Conservation (phyloP, 2,329 filamentous ascomycete species). For the Exserohilum rostratum region DNA sequence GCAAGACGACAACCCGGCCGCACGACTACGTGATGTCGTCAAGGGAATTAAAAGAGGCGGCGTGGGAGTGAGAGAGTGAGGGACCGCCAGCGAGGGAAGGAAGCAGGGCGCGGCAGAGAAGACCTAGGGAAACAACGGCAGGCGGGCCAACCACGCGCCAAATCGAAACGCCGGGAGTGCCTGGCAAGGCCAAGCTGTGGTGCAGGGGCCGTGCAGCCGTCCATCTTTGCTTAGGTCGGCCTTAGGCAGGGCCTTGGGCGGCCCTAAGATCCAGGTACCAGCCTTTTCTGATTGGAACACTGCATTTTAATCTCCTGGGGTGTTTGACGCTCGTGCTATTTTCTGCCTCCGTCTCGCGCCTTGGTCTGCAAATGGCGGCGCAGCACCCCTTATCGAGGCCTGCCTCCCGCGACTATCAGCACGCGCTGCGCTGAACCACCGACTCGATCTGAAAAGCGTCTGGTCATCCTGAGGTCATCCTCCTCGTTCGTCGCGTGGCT, state of each 20-base stretch:
- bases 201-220: slow-evolving; percentile 25
- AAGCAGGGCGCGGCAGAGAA: slow-evolving; percentile 11
- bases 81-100: slow-evolving; percentile 11
- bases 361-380: slow-evolving; percentile 17
- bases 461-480: not conserved
- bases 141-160: slow-evolving; percentile 20
- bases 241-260: slow-evolving; percentile 28
- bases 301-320: slow-evolving; percentile 35
- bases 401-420: slow-evolving; percentile 5
- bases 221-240: slow-evolving; percentile 26
- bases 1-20: slow-evolving; percentile 49
- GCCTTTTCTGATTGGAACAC: slow-evolving; percentile 30
- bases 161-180: slow-evolving; percentile 35
- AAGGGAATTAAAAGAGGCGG: slow-evolving; percentile 26
- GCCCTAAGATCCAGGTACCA: slow-evolving; percentile 35
- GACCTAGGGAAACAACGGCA: slow-evolving; percentile 25
- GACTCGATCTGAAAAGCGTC: too few relatives aligned
- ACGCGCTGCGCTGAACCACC: not conserved
- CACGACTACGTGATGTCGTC: slow-evolving; percentile 28
- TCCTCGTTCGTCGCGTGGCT: not conserved
- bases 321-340: slow-evolving; percentile 32
- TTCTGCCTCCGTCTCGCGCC: slow-evolving; percentile 20
- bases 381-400: slow-evolving; percentile 27
- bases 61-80: slow-evolving; percentile 21
- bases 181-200: slow-evolving; percentile 16